Evolutionary conservation across 345 rosid species (phyloP).

Genomic region (Sonneratia alba): DNA sequence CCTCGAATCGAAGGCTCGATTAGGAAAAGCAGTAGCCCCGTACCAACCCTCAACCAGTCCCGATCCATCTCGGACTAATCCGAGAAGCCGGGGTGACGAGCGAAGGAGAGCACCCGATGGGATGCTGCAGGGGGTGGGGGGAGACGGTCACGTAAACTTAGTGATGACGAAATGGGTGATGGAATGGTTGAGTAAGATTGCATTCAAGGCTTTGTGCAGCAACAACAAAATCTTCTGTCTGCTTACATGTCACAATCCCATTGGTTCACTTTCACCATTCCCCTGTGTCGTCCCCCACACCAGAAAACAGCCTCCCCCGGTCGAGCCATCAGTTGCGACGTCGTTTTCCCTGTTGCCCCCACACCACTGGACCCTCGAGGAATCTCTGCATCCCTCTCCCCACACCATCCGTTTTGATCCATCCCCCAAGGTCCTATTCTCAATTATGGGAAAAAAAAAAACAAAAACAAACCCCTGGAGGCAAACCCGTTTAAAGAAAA

Average conservation of each 20-base stretch:
- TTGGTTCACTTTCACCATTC: slow-evolving; percentile 16
- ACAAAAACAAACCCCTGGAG: not conserved
- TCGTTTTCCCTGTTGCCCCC: slow-evolving; percentile 33
- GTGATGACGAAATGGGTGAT: slow-evolving; percentile 66
- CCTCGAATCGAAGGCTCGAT: too few species aligned
- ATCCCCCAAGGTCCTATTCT: not conserved
- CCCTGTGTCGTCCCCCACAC: slow-evolving; percentile 17
- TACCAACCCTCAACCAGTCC: too few species aligned
- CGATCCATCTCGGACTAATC: too few species aligned
- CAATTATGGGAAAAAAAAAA: not conserved
- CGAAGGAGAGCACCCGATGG: not conserved
- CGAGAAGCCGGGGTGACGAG: too few species aligned
- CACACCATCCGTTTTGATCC: not conserved
- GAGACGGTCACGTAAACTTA: slow-evolving; percentile 33
- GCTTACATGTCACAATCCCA: slow-evolving; percentile 7
- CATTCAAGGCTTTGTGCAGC: slow-evolving; percentile 37
- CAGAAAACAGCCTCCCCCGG: slow-evolving; percentile 15
- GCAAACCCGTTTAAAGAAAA: not conserved
- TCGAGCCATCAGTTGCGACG: slow-evolving; percentile 35
- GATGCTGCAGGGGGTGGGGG: not conserved
- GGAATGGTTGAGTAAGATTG: slow-evolving; percentile 68
- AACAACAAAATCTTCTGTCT: slow-evolving; percentile 9
- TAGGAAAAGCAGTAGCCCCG: too few species aligned
- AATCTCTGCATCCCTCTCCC: slow-evolving; percentile 12
- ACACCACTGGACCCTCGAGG: slow-evolving; percentile 27